Percentiles rank a stretch among this genome's conserved stretches.
phyloP scores from a whole-genome alignment of 1,284 basidiomycete species.

The Quambalaria eucalypti region DNA sequence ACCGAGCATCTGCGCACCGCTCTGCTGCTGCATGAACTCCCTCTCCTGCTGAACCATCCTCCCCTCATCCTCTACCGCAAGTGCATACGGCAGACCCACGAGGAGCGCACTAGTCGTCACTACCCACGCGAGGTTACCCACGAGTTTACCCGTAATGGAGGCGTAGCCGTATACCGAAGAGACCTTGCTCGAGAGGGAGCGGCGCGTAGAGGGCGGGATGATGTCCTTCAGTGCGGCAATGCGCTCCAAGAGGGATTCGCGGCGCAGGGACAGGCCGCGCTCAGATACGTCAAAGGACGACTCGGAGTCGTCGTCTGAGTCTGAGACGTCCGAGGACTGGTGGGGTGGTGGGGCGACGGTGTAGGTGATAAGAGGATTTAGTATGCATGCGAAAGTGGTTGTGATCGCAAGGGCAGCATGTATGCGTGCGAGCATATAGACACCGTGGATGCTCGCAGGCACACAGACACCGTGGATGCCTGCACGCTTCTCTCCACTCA shows the following conservation, averaged over 20 bases:
- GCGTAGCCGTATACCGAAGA: conserved; percentile 58
- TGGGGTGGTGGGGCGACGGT: no score
- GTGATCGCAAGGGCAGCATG: no score
- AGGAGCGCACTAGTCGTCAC: conserved; percentile 86
- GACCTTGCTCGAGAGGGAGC: conserved; percentile 60
- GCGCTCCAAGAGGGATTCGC: conserved; percentile 79
- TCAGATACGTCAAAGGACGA: conserved; percentile 25
- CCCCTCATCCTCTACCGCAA: conserved; percentile 89
- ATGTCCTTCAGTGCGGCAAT: conserved; percentile 87
- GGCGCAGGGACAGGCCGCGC: conserved; percentile 24
- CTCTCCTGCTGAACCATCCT: conserved; percentile 89
- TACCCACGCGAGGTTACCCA: conserved; percentile 86
- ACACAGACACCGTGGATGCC: no score
- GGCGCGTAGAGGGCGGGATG: conserved; percentile 78
- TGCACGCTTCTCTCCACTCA: not conserved
- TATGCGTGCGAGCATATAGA: no score
- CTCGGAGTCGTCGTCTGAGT: conserved; percentile 14
- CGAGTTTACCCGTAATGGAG: conserved; percentile 57
- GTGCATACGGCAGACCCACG: conserved; percentile 81
- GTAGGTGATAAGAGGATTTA: no score
- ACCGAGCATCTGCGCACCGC: conserved; percentile 57
- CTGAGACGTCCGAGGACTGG: not conserved
- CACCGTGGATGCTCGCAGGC: no score
- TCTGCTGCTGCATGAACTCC: conserved; percentile 84
- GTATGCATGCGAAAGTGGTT: no score